Base-by-base conservation (phyloP, 1,284 basidiomycete species). In the Mrakiaceae sp. region DNA sequence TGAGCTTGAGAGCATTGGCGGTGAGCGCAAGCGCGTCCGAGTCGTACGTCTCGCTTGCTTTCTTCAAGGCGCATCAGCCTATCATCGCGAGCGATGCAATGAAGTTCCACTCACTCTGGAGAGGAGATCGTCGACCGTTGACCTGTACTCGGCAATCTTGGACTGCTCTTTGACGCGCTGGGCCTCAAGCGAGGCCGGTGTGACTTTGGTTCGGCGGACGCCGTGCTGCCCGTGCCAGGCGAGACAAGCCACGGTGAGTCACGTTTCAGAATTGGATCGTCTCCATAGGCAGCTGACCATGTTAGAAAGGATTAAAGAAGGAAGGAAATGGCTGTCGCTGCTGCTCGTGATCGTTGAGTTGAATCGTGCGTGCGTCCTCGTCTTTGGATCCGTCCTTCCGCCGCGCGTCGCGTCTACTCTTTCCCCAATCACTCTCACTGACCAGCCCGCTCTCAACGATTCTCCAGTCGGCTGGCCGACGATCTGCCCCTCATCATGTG, bases 121-220 rank as follows among this genome's bases (percentile, higher is more conserved):
- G 49, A 93, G 77, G 11, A 92, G 79, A 48, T 83, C 79, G 40
- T 83, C 78, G 46, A 85, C 81, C 12, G 94, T 74, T n/a, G 79
- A 77, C 9, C 84, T 81, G 75, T 90, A 94, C 60, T 87, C 83
- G 60, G 83, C 79, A 69, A 95, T 84, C 77, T 87, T 87, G 44
- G 82, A 78, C 68, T 79, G 81, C 72, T 95, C 91, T 70, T 83
- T 83, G 64, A 82, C 77, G 69, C 81, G 84, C 74, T 81, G 84
- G 3, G 85, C 85, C 64, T 83, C 84, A 10, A 82, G 76, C 8
- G 82, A 86, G 69, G 88, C 86, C 48, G 79, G 72, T 42, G 82
- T 81, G 69, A 86, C 81, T 42, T 78, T 80, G 43, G 83, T 79
- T 56, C 89, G 85, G 76, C 85, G 89, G 66, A 93, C 82, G 63